Evolutionary conservation across 129 eudicot species (phyloP), one percentile per base, ranked within the genome.

Genomic region (Artemisia annua): DNA sequence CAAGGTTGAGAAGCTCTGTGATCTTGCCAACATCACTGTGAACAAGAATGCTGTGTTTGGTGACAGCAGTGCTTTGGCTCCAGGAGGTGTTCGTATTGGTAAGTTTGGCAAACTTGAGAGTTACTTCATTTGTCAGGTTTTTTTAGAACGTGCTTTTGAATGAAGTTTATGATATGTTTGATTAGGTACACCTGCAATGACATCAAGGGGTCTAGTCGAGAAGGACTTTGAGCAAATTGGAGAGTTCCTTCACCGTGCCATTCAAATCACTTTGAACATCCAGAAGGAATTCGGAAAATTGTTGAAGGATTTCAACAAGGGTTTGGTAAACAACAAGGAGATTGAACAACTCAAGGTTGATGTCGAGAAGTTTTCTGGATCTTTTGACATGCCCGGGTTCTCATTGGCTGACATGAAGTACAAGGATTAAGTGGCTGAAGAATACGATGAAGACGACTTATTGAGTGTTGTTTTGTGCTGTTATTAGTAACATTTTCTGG

Each of bases 321-420:
- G 97, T 66, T 80, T 95, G 75, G 83, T 76, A 39, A 83, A 95
- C 83, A 95, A 95, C 96, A 86, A 88, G 82, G 99, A 95, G 51
- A 82, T 91, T 14, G 97, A 91, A 77, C 84, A 83, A 53, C 95
- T 95, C 48, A 95, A 95, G 85, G 83, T 82, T 17, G 99, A 95
- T 48, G 99, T 95, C 1, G 99, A 95, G 86, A 95, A 91, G 83
- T 95, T 95, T 74, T 73, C 97, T 1, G 64, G 90, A 66, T 95
- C 96, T 3, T 95, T 79, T 70, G 97, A 95, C 78, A 95, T 95
- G 99, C 99, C 99, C 0, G 99, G 99, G 5, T 95, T 95, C 87
- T 78, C 73, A 39, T 69, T 83, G 78, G 80, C 97, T 3, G 96
- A 91, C 75, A 88, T 95, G 97, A 95, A 95, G 82, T 95, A 95